A percentile compares a stretch with the other conserved stretches of the same genome.
These are phyloP conservation scores for Epichloe scottii DNA, from an alignment of 2,329 filamentous ascomycete genomes.

Conservation along the genomic window DNA sequence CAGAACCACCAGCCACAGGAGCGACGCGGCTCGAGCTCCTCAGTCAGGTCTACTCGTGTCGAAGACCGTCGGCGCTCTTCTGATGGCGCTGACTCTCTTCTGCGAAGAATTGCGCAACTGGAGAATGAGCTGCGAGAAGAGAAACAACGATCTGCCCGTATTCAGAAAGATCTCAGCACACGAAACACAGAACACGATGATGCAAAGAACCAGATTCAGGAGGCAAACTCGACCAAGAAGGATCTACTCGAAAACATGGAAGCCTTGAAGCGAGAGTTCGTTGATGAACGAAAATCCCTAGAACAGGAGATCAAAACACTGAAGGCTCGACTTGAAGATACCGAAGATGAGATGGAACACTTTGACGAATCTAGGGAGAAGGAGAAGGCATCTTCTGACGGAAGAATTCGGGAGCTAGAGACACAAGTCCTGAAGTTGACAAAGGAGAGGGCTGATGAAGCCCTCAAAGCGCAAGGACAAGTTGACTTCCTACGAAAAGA, in stretches of 20 bases:
- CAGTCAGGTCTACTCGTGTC: conserved; percentile 29
- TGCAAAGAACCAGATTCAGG: conserved; percentile 60
- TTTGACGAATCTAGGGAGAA: conserved; percentile 74
- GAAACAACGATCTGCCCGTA: conserved; percentile 49
- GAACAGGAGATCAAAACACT: conserved; percentile 68
- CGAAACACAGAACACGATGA: conserved; percentile 45
- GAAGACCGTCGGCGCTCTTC: conserved; percentile 35
- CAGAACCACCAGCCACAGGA: conserved; percentile 33
- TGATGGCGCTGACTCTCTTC: conserved; percentile 32
- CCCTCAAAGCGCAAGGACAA: conserved; percentile 47
- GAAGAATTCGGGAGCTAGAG: conserved; percentile 55
- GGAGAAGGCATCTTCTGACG: conserved; percentile 59
- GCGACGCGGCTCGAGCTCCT: conserved; percentile 36
- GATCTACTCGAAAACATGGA: conserved; percentile 94
- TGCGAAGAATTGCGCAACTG: conserved; percentile 45
- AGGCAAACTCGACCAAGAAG: conserved; percentile 82
- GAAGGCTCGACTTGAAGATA: conserved; percentile 69
- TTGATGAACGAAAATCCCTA: conserved; percentile 69
- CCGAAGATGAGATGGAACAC: conserved; percentile 84
- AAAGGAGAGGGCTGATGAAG: conserved; percentile 44
- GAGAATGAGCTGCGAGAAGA: conserved; percentile 70
- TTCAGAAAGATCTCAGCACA: conserved; percentile 58
- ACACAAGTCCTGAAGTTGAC: conserved; percentile 55
- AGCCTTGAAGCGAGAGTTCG: conserved; percentile 77
- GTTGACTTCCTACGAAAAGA: conserved; percentile 51